Evolutionary conservation across 192 early-diverging fungal species (phyloP), one percentile per base, ranked within the genome.

Genomic region (Coemansia sp.): DNA sequence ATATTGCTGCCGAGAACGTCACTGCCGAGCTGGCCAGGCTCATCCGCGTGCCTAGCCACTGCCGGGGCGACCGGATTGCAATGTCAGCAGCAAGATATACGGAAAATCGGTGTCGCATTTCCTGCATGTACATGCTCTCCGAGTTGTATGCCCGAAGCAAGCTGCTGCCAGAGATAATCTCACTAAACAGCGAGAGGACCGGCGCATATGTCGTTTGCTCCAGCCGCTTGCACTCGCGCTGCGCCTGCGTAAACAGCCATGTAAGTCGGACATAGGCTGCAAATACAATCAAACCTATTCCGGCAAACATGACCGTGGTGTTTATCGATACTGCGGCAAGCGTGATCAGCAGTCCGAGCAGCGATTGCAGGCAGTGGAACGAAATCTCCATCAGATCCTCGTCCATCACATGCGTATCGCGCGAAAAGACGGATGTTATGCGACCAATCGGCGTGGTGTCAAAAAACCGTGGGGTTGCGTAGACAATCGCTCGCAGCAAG

Each of bases 361-460:
- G 48, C 0, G 78, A 67, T 14, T 62, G 65, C 35, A 87, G 47
- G 28, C 89, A 79, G 41, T 67, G 72, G 14, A 78, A 64, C 11
- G 79, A 40, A 12, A 71, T 67, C 29, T 82, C 81, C 39, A 81
- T 82, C 47, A 88, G 60, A 8, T 78, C 75, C 27, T 81, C 83
- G 69, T 96, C n/a, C n/a, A n/a, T n/a, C n/a, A n/a, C n/a, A n/a
- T n/a, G n/a, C n/a, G n/a, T 83, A 72, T 96, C 90, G 26, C 85
- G 86, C 35, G 85, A 82, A 55, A 90, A 91, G 28, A 92, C 67
- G 56, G 91, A 90, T 59, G 86, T 82, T 31, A 90, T 88, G 12
- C 87, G 78, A 22, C 92, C 92, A 3, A 90, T 67, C 5, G 94
- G 94, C 1, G 88, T 91, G 4, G 85, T 84, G 57, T 94, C 92